Percentiles rank a stretch among this genome's conserved stretches.
phyloP scores from a whole-genome alignment of 345 rosid genomes.

The Laguncularia racemosa region DNA sequence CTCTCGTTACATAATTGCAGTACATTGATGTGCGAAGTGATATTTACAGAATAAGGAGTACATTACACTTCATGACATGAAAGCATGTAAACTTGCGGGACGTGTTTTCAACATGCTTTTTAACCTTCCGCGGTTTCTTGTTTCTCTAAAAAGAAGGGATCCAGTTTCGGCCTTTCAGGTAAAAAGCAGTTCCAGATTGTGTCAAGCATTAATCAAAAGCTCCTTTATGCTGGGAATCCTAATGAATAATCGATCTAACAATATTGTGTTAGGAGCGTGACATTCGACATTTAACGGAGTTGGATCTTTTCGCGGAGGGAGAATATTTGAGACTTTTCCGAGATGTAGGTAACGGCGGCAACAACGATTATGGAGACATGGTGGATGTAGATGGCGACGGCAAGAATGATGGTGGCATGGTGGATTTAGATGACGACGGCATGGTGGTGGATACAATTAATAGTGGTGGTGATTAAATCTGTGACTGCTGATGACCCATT shows the following conservation, averaged over 20 bases:
- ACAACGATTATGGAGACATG: no score
- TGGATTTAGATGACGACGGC: no score
- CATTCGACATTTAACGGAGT: constrained; percentile 29
- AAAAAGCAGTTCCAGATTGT: background rate
- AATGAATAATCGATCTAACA: background rate
- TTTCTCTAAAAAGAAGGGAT: constrained; percentile 22
- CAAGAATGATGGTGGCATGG: background rate
- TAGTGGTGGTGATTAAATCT: no score
- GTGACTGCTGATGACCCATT: no score
- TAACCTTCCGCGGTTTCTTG: constrained; percentile 23
- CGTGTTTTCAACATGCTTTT: constrained; percentile 30
- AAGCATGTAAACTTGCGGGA: no score
- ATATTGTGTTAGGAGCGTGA: constrained; percentile 19
- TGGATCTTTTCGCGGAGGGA: constrained; percentile 31
- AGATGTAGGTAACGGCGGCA: no score
- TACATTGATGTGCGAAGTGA: no score
- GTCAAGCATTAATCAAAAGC: background rate
- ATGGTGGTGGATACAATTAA: no score
- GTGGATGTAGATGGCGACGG: constrained; percentile 32
- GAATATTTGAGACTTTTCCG: constrained; percentile 30
- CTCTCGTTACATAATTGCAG: no score
- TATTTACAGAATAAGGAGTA: constrained; percentile 17
- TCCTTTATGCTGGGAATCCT: background rate
- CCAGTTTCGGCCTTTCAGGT: constrained; percentile 27
- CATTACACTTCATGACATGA: no score